Evolutionary conservation across 2,329 filamentous ascomycete species (phyloP), one percentile per base, ranked within the genome.

Genomic region (Grosmannia penicillata): DNA sequence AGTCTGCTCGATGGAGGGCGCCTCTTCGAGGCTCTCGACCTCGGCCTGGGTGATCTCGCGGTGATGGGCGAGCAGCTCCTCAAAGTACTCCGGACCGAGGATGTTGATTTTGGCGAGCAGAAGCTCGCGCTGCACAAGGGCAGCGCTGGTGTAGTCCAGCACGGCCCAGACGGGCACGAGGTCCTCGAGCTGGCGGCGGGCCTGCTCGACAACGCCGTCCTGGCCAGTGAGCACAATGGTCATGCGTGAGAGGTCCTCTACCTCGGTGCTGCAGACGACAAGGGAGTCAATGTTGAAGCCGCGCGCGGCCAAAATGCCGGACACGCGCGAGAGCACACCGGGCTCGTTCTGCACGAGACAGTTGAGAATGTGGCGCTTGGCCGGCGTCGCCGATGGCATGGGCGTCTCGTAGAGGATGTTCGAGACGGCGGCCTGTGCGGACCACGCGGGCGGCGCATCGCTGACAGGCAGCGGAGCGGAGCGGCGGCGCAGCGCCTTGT

Each of bases 201-300:
- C 91, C 65, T 98, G 91, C 69, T 98, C 91, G 22, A 98, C 86
- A 26, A 96, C 89, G 39, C 89, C 89, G 53, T 96, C 91, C 62
- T 95, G 87, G 13, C 91, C 91, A 40, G 86, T 86, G 37, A 98
- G 71, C 48, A 98, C 91, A 53, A 98, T 96, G 41, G 91, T 98
- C 91, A 98, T 98, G 55, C 91, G 86, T 25, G 85, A 94, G 38
- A 98, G 70, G 54, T 98, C 91, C 51, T 89, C 83, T 21, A 98
- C 87, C 62, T 98, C 91, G 45, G 91, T 98, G 61, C 83, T 91
- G 68, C 91, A 98, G 44, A 98, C 91, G 39, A 98, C 91, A 46
- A 98, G 69, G 39, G 83, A 93, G 70, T 98, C 91, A 53, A 98
- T 98, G 68, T 98, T 98, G 76, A 98, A 98, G 48, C 91, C 91